phyloP scores from a whole-genome alignment of 208 protist species.

The Naegleria lovaniensis region DNA sequence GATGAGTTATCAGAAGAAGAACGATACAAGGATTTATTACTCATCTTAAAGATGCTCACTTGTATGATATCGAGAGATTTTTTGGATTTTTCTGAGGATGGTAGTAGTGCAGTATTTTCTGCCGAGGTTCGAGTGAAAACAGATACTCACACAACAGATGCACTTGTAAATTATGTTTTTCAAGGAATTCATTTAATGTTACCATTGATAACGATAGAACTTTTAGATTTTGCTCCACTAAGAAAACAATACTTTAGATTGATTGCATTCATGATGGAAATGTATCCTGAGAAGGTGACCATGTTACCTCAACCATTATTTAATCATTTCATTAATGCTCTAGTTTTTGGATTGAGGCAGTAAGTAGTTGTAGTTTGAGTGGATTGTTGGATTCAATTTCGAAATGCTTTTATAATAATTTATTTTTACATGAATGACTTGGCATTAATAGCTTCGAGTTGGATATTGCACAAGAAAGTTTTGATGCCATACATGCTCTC shows the following conservation, averaged over 20 bases:
- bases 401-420: no score
- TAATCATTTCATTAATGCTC: background rate
- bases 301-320: background rate
- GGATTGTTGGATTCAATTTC: no score
- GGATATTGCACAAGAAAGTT: background rate
- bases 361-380: background rate
- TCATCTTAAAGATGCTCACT: background rate
- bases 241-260: constrained; percentile 14
- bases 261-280: background rate
- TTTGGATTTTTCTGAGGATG: background rate
- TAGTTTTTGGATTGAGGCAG: constrained; percentile 5
- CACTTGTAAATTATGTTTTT: background rate
- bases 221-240: background rate
- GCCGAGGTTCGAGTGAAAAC: background rate
- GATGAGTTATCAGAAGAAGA: background rate
- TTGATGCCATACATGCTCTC: background rate
- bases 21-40: background rate
- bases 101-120: background rate
- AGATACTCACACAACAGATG: background rate
- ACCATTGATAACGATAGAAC: background rate
- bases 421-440: background rate
- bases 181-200: constrained; percentile 10
- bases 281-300: constrained; percentile 16
- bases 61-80: background rate
- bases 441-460: background rate